phyloP scores from a whole-genome alignment of 1,284 basidiomycete species.

The Hymenochaete sp. region DNA sequence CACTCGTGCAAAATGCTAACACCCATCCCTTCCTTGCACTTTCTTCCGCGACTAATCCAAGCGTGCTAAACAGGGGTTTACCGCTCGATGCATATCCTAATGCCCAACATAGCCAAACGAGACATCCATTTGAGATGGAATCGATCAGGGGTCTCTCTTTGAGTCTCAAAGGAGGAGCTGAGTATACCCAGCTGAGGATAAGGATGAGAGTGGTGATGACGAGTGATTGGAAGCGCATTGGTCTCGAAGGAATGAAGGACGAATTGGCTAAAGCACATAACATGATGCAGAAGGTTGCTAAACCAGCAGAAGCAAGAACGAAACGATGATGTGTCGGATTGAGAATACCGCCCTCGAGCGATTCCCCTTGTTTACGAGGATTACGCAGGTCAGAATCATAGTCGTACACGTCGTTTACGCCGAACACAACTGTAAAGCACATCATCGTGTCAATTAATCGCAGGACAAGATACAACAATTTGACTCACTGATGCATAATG shows the following conservation, averaged over 20 bases:
- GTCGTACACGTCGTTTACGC: constrained; percentile 24
- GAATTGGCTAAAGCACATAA: no score
- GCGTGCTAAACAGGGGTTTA: background rate
- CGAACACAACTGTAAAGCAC: constrained; percentile 22
- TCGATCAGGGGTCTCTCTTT: constrained; percentile 23
- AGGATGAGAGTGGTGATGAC: constrained; percentile 18
- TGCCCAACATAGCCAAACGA: constrained; percentile 22
- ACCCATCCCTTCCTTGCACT: constrained; percentile 19
- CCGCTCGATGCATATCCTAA: constrained; percentile 18
- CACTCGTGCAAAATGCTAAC: constrained; percentile 20
- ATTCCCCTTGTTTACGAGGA: constrained; percentile 20
- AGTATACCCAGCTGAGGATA: constrained; percentile 23
- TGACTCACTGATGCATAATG: constrained; percentile 17
- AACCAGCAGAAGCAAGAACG: constrained; percentile 20
- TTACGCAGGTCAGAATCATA: constrained; percentile 22
- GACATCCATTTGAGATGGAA: constrained; percentile 22
- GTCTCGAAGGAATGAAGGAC: background rate
- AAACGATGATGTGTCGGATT: constrained; percentile 20
- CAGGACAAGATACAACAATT: constrained; percentile 2
- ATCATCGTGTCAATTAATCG: constrained; percentile 12
- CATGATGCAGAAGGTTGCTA: constrained; percentile 14
- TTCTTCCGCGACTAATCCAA: background rate
- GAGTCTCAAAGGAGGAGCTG: constrained; percentile 21
- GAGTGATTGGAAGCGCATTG: no score
- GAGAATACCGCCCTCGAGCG: constrained; percentile 22